These are phyloP conservation scores for Globisporangium radiosum DNA, from an alignment of 352 stramenopile species.

Conservation along the genomic window DNA sequence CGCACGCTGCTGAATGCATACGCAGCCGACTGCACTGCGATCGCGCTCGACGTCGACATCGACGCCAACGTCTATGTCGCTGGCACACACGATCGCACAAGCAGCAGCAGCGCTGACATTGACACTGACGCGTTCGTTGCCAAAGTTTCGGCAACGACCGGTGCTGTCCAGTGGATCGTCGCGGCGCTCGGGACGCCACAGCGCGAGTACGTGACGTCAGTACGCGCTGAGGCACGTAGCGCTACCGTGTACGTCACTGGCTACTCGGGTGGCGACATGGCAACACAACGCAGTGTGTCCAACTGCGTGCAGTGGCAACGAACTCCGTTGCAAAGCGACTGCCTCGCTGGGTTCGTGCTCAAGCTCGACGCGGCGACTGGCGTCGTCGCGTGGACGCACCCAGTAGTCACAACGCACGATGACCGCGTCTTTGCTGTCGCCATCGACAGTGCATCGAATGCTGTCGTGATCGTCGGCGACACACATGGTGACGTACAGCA, in stretches of 20 bases:
- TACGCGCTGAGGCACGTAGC: background rate
- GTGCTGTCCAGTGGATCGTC: background rate
- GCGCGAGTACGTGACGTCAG: slow-evolving; percentile 2
- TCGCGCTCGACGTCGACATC: background rate
- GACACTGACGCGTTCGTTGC: slow-evolving; percentile 1
- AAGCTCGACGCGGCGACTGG: slow-evolving; percentile 8
- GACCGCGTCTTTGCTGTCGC: slow-evolving; percentile 22
- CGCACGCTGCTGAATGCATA: background rate
- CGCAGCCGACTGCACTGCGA: slow-evolving; percentile 1
- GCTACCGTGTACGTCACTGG: slow-evolving; percentile 4
- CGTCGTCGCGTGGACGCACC: slow-evolving; percentile 8
- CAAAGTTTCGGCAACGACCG: background rate
- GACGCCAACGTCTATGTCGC: slow-evolving; percentile 8
- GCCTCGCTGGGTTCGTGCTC: slow-evolving; percentile 16
- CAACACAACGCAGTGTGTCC: background rate
- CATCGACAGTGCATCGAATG: background rate
- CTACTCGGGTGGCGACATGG: slow-evolving; percentile 5
- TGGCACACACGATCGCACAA: background rate
- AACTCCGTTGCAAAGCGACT: background rate
- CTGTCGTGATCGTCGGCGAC: slow-evolving; percentile 20
- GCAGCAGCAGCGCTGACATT: background rate
- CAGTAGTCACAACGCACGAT: background rate
- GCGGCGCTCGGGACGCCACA: background rate
- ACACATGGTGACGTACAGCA: slow-evolving; percentile 13
- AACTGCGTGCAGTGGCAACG: slow-evolving; percentile 3